phyloP scores from a whole-genome alignment of 768 basidiomycete species.

The Cyclocybe cylindracea region DNA sequence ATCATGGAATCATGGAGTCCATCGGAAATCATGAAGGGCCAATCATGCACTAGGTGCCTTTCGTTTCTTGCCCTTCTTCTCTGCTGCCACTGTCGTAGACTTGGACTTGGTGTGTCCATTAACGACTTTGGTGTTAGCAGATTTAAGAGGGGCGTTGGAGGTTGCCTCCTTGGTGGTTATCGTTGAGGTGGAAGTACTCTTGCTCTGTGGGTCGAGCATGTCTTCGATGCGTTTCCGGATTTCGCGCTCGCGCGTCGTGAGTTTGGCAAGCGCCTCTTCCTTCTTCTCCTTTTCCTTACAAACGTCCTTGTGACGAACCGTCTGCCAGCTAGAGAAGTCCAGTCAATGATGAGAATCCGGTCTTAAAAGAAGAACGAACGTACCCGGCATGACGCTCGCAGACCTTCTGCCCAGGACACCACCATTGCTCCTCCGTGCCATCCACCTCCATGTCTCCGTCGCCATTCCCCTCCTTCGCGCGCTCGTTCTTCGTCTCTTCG shows the following conservation, averaged over 20 bases:
- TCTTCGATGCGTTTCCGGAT: slow-evolving; percentile 79
- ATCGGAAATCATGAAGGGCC: slow-evolving; percentile 22
- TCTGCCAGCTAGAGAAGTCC: slow-evolving; percentile 64
- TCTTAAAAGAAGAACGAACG: slow-evolving; percentile 18
- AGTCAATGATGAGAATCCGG: slow-evolving; percentile 7
- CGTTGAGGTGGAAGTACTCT: slow-evolving; percentile 8
- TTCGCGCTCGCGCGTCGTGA: slow-evolving; percentile 77
- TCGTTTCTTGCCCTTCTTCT: slow-evolving; percentile 64
- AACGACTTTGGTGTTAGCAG: slow-evolving; percentile 37
- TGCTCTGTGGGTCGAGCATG: slow-evolving; percentile 52
- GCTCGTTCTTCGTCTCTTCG: slow-evolving; percentile 42
- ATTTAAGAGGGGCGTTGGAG: slow-evolving; percentile 32
- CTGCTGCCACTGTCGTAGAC: slow-evolving; percentile 36
- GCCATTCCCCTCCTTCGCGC: slow-evolving; percentile 34
- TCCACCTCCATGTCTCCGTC: slow-evolving; percentile 42
- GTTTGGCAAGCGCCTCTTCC: slow-evolving; percentile 62
- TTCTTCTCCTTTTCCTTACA: slow-evolving; percentile 76
- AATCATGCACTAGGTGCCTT: slow-evolving; percentile 39
- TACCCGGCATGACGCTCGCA: slow-evolving; percentile 83
- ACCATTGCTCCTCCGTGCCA: slow-evolving; percentile 61
- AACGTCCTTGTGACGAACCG: slow-evolving; percentile 70
- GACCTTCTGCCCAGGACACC: slow-evolving; percentile 74
- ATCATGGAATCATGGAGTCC: no score
- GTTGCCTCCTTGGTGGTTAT: slow-evolving; percentile 27
- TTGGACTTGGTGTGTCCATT: slow-evolving; percentile 51